Percentiles rank a stretch among this genome's conserved stretches.
Conservation (phyloP, 2,329 filamentous ascomycete species). For the Penicillium psychrosexuale region DNA sequence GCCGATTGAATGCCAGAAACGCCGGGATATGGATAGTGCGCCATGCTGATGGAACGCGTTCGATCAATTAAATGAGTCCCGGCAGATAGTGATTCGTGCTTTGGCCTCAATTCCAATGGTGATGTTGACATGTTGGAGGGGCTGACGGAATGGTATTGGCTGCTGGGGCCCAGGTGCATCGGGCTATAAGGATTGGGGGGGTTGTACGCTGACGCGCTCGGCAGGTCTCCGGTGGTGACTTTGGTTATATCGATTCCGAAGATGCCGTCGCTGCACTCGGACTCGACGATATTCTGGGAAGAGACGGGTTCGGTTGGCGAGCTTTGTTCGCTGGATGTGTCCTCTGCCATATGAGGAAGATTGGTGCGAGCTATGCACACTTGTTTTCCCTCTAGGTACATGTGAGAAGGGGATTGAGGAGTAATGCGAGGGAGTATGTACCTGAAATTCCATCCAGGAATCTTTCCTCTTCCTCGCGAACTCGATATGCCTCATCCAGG, state of each 20-base stretch:
- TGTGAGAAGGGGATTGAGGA: slow-evolving; percentile 2
- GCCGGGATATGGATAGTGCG: slow-evolving; percentile 10
- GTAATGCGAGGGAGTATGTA: slow-evolving; percentile 15
- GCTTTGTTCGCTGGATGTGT: slow-evolving; percentile 14
- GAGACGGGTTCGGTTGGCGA: slow-evolving; percentile 15
- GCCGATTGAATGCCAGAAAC: slow-evolving; percentile 10
- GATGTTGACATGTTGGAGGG: slow-evolving; percentile 1
- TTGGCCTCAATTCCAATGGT: slow-evolving; percentile 17
- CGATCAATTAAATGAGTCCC: slow-evolving; percentile 1
- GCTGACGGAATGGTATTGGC: slow-evolving; percentile 9
- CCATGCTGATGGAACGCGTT: neutral
- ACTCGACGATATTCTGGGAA: slow-evolving; percentile 6
- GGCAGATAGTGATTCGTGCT: slow-evolving; percentile 12
- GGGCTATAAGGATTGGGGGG: slow-evolving; percentile 8
- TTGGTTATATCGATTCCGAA: slow-evolving; percentile 3
- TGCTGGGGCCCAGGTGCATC: slow-evolving; percentile 3
- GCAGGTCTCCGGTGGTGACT: slow-evolving; percentile 3
- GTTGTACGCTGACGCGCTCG: slow-evolving; percentile 2
- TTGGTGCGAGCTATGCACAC: slow-evolving; percentile 29
- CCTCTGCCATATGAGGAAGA: slow-evolving; percentile 26
- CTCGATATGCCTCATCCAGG: slow-evolving; percentile 42
- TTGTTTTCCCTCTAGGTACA: slow-evolving; percentile 22
- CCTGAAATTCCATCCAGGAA: slow-evolving; percentile 38
- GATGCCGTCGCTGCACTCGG: slow-evolving; percentile 1
- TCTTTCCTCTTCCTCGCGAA: slow-evolving; percentile 39